Conservation (phyloP, 2,329 filamentous ascomycete genomes). For the Penicillium sp. region DNA sequence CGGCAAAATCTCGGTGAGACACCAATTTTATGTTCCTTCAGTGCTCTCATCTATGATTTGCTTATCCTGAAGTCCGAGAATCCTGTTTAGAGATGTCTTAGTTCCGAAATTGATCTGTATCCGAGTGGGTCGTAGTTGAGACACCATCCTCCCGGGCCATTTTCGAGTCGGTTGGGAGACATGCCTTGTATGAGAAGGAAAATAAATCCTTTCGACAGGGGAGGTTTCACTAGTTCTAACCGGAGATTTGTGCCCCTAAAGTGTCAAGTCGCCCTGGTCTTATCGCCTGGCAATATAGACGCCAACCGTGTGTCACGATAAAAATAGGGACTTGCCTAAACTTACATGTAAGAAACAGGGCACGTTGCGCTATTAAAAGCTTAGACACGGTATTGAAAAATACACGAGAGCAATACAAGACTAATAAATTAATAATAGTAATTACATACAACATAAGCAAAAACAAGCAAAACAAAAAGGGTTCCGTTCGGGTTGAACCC, state of each 20-base stretch:
- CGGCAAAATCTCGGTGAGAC: constrained; percentile 5
- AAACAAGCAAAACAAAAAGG: neutral
- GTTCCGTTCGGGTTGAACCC: neutral
- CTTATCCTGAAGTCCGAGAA: neutral
- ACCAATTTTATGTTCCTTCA: neutral
- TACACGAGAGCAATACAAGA: too few relatives aligned
- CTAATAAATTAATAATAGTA: too few relatives aligned
- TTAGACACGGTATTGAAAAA: too few relatives aligned
- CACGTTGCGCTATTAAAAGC: neutral
- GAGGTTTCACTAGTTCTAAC: neutral
- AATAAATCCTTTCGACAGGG: neutral
- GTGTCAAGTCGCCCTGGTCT: neutral
- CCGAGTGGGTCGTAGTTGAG: neutral
- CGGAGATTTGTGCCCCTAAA: neutral
- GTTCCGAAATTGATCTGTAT: neutral
- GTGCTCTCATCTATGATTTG: neutral
- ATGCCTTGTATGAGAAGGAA: too few relatives aligned
- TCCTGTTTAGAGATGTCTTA: neutral
- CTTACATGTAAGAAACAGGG: too few relatives aligned
- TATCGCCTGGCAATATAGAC: neutral
- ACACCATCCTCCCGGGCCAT: neutral
- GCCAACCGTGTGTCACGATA: too few relatives aligned
- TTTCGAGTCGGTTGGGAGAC: neutral
- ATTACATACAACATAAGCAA: neutral
- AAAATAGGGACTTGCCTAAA: too few relatives aligned